These are phyloP conservation scores for Cucurbita ficifolia DNA, from an alignment of 306 rosid species.

Conservation along the genomic window DNA sequence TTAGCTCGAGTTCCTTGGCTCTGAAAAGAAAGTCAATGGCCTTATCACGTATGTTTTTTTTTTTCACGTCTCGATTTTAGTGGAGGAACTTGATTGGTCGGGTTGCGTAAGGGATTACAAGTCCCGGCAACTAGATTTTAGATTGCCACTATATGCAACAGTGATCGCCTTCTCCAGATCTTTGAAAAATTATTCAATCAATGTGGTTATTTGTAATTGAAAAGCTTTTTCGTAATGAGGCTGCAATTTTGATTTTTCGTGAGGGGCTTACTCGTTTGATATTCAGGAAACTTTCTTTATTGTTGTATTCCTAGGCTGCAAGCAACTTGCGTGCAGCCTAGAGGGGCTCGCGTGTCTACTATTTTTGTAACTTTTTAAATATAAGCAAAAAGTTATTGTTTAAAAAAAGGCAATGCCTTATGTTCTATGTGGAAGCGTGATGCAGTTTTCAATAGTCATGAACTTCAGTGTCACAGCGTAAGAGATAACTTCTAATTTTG, in stretches of 20 bases:
- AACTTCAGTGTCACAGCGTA: neutral
- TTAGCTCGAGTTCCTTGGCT: neutral
- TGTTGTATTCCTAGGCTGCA: neutral
- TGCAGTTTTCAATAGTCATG: neutral
- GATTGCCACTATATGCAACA: neutral
- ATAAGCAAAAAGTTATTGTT: neutral
- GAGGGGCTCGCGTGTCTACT: neutral
- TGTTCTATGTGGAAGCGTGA: neutral
- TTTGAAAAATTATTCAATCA: neutral
- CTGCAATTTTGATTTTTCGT: neutral
- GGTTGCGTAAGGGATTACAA: neutral
- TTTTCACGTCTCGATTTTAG: too few species aligned
- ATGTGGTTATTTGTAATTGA: neutral
- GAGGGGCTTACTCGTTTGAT: neutral
- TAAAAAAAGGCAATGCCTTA: neutral
- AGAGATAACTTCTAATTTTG: neutral
- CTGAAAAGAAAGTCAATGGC: neutral
- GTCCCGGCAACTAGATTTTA: neutral
- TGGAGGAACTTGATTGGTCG: neutral
- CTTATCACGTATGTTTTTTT: neutral
- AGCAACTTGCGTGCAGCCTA: neutral
- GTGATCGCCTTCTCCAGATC: neutral
- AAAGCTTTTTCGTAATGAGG: neutral
- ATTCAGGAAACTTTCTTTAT: neutral
- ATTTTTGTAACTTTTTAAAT: neutral